Conservation (phyloP, 257 asterid genomes). For the Forsythia viridissima region DNA sequence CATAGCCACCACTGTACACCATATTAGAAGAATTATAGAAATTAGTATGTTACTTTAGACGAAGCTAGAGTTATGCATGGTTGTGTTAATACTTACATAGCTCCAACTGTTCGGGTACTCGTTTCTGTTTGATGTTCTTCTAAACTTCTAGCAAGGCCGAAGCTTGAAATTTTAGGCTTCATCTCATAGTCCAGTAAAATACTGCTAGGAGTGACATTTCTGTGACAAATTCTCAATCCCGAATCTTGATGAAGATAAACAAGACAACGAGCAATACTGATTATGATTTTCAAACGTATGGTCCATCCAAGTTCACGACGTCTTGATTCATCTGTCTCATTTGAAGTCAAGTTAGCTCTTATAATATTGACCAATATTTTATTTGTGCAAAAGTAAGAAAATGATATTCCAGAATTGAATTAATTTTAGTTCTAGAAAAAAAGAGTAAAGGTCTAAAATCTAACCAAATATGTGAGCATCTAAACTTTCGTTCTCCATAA, state of each 20-base stretch:
- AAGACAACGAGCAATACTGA: slow-evolving; percentile 37
- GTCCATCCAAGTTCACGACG: slow-evolving; percentile 16
- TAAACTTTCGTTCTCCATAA: slow-evolving; percentile 17
- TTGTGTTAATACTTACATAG: neutral
- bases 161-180: slow-evolving; percentile 28
- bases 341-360: slow-evolving; percentile 20
- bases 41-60: neutral
- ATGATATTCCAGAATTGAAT: neutral
- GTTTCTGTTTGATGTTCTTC: neutral
- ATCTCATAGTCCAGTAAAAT: slow-evolving; percentile 29
- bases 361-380: no score
- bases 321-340: slow-evolving; percentile 20
- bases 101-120: slow-evolving; percentile 8
- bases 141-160: neutral
- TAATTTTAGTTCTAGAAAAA: neutral
- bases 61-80: no score
- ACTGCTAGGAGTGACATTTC: slow-evolving; percentile 29
- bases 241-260: slow-evolving; percentile 29
- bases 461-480: slow-evolving; percentile 8
- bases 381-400: neutral
- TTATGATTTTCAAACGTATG: slow-evolving; percentile 26
- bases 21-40: neutral
- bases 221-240: slow-evolving; percentile 31
- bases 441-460: neutral
- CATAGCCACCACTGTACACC: slow-evolving; percentile 8